A percentile compares a stretch with the other conserved stretches of the same genome.
These are phyloP conservation scores for Cladophialophora chaetospira DNA, from an alignment of 2,329 filamentous ascomycete genomes.

Conservation along the genomic window DNA sequence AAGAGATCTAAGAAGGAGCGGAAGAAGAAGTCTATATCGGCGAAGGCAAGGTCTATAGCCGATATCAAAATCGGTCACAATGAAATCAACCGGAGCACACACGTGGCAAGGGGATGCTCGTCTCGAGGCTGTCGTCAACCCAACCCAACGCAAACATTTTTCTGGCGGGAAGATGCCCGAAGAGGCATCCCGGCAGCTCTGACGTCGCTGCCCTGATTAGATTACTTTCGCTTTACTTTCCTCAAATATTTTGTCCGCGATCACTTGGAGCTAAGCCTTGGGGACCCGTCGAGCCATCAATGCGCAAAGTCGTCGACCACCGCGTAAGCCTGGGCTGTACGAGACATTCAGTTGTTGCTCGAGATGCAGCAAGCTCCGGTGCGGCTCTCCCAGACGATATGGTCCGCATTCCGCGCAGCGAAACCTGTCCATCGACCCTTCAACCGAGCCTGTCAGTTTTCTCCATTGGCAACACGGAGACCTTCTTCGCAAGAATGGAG, in stretches of 20 bases:
- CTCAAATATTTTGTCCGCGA: neutral
- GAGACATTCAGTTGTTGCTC: conserved; percentile 11
- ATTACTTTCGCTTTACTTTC: conserved; percentile 19
- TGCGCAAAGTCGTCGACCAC: no score
- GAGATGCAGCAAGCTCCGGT: conserved; percentile 35
- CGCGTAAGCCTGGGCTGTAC: no score
- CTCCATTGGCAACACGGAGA: conserved; percentile 7
- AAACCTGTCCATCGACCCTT: conserved; percentile 22
- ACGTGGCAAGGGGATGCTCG: neutral
- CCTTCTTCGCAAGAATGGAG: conserved; percentile 17
- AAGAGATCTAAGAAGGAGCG: neutral
- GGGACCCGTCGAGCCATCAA: neutral
- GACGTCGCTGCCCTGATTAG: no score
- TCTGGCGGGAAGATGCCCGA: conserved; percentile 8
- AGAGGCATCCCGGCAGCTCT: conserved; percentile 10
- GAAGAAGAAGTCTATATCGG: neutral
- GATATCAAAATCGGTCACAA: neutral
- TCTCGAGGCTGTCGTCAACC: neutral
- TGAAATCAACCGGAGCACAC: neutral
- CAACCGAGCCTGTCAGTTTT: conserved; percentile 16
- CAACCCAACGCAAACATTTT: conserved; percentile 1
- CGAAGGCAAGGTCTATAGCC: neutral
- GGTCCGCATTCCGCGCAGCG: conserved; percentile 34
- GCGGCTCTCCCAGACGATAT: conserved; percentile 33
- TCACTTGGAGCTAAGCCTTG: conserved; percentile 2